These are phyloP conservation scores for Harringtonia lauricola DNA, from an alignment of 2,329 filamentous ascomycete genomes.

Conservation along the genomic window DNA sequence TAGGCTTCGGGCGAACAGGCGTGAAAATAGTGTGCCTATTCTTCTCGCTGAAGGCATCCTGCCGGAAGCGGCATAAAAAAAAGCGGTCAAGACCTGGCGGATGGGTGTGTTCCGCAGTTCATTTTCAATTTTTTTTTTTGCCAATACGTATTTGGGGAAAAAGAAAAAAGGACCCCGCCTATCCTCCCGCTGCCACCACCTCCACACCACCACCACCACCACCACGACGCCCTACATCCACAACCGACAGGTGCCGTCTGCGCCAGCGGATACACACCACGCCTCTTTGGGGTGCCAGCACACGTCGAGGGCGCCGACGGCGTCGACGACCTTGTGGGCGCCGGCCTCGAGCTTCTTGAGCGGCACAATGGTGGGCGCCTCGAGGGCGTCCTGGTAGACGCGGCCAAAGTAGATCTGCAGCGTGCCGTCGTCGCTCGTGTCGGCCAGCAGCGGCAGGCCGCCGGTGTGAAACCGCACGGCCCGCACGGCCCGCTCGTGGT, in stretches of 20 bases:
- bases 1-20: no score
- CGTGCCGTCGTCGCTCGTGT: slow-evolving; percentile 88
- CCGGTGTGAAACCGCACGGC: slow-evolving; percentile 78
- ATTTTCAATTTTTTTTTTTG: no score
- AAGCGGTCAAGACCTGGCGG: no score
- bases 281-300: slow-evolving; percentile 94
- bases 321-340: slow-evolving; percentile 67
- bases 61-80: no score
- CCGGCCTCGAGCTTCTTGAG: slow-evolving; percentile 79
- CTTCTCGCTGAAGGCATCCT: no score
- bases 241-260: slow-evolving; percentile 82
- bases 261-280: slow-evolving; percentile 89
- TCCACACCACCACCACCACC: no score
- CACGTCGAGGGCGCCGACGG: slow-evolving; percentile 83
- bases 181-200: no score
- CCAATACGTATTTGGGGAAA: no score
- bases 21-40: no score
- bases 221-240: slow-evolving; percentile 67
- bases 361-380: slow-evolving; percentile 92
- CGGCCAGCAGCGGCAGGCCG: slow-evolving; percentile 74
- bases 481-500: slow-evolving; percentile 86
- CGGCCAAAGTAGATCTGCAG: slow-evolving; percentile 96
- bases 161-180: no score
- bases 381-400: slow-evolving; percentile 88
- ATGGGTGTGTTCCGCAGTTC: no score